Evolutionary conservation across 129 eudicot genomes (phyloP).

Genomic region (Arctium lappa): DNA sequence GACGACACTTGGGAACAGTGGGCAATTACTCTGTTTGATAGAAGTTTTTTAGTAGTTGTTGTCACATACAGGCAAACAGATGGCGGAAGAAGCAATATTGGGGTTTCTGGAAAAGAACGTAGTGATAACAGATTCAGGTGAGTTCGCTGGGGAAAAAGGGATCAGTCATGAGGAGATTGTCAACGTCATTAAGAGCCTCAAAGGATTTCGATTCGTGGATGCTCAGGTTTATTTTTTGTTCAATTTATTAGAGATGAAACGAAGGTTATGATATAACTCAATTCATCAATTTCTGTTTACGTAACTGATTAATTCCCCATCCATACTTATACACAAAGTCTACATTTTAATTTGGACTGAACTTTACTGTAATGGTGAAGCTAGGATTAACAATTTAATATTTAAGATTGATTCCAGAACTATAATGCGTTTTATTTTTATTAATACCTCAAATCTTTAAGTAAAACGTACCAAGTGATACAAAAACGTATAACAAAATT

Average conservation of each 20-base stretch:
- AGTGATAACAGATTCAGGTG: slow-evolving; percentile 64
- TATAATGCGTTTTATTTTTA: background rate
- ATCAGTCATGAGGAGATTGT: slow-evolving; percentile 75
- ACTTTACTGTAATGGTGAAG: background rate
- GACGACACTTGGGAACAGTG: background rate
- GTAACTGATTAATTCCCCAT: background rate
- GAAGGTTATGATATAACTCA: slow-evolving; percentile 1
- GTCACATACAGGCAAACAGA: slow-evolving; percentile 15
- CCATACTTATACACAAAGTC: background rate
- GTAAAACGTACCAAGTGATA: background rate
- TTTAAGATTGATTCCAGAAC: background rate
- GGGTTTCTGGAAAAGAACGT: slow-evolving; percentile 58
- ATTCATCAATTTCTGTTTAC: background rate
- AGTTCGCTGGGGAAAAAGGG: slow-evolving; percentile 57
- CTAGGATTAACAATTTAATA: background rate
- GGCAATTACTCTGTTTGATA: background rate
- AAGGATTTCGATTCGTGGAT: slow-evolving; percentile 51
- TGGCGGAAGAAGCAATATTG: slow-evolving; percentile 85
- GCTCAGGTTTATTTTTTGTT: no score
- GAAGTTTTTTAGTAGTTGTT: background rate
- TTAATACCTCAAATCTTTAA: background rate
- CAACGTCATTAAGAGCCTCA: slow-evolving; percentile 72
- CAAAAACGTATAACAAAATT: background rate
- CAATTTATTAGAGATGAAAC: background rate
- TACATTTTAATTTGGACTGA: background rate